Base-by-base conservation (phyloP, 169 alveolate genomes). In the Cryptosporidium sp. region DNA sequence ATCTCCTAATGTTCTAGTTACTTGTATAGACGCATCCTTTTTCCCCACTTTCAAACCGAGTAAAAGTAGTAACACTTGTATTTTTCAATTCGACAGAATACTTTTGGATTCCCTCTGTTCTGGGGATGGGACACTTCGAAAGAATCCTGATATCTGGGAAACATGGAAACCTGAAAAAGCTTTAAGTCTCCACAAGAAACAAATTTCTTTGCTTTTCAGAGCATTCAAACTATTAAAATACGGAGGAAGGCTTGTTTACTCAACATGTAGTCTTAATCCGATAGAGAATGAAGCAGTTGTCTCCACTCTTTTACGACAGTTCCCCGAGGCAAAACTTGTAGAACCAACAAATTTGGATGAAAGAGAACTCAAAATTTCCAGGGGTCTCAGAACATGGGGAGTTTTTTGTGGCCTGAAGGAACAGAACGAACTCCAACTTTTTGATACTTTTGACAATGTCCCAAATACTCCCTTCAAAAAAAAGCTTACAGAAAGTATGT, bases 251-350 rank as follows among this genome's bases (percentile, higher is more conserved):
- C 92, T 97, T 69, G 87, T 98, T 7, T 98, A 98, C 91, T 96
- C 99, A 23, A 98, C 99, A 18, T 98, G 99, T 86, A 96, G 99
- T 0, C 92, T 97, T 51, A 98, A 97, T 85, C 99, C 99, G 5
- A 92, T 98, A 85, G 99, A 98, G 86, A 95, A 98, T 91, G 99
- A 98, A 93, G 98, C 98, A 37, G 97, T 96, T 31, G 96, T 97
- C 23, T 87, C 94, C 33, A 87, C 92, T 35, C 91, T 96, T 4
- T 86, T 95, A 69, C 86, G 91, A 61, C 80, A 92, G 85, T 95
- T 94, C 71, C 91, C 91, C 16, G 94, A 93, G 31, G 85, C 94
- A 52, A 84, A 94, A 70, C 96, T 96, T 91, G 61, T 97, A 41
- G 92, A 93, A 35, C 96, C 95, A 93, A 85, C 93, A n/a, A 91